These are phyloP conservation scores for Coelastrella sp. DNA, from an alignment of 139 green algal species.

Conservation along the genomic window DNA sequence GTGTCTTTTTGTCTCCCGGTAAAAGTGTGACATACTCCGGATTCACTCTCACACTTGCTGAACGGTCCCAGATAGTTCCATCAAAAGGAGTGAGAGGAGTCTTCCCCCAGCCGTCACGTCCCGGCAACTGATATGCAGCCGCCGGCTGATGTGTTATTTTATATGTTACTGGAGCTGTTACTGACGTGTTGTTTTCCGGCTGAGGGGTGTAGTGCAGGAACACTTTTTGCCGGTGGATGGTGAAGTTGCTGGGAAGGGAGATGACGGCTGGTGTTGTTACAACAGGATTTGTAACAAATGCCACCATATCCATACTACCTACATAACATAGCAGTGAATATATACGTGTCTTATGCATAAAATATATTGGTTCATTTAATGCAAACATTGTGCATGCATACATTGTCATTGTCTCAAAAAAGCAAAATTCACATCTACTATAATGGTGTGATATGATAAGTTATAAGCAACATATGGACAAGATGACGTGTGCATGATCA, in stretches of 20 bases:
- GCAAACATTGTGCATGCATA: no score
- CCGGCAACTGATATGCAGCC: neutral
- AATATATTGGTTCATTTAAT: no score
- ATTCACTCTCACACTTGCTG: neutral
- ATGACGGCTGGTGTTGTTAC: neutral
- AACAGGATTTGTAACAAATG: slow-evolving; percentile 26
- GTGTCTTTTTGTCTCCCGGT: neutral
- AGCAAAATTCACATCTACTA: no score
- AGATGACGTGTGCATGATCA: no score
- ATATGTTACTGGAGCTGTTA: neutral
- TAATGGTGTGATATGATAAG: no score
- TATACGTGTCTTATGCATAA: no score
- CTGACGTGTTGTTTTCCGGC: no score
- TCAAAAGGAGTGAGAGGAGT: neutral
- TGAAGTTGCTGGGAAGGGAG: slow-evolving; percentile 32
- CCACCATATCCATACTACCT: slow-evolving; percentile 6
- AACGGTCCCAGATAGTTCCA: neutral
- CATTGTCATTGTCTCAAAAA: no score
- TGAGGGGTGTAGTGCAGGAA: slow-evolving; percentile 19
- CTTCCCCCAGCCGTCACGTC: neutral
- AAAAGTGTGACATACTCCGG: slow-evolving; percentile 15
- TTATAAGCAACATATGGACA: no score
- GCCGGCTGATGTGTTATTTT: neutral
- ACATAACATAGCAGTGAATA: neutral
- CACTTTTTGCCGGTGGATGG: neutral